These are phyloP conservation scores for Lodderomyces orthopsilosis DNA, from an alignment of 1,139 yeast genomes.

Conservation along the genomic window DNA sequence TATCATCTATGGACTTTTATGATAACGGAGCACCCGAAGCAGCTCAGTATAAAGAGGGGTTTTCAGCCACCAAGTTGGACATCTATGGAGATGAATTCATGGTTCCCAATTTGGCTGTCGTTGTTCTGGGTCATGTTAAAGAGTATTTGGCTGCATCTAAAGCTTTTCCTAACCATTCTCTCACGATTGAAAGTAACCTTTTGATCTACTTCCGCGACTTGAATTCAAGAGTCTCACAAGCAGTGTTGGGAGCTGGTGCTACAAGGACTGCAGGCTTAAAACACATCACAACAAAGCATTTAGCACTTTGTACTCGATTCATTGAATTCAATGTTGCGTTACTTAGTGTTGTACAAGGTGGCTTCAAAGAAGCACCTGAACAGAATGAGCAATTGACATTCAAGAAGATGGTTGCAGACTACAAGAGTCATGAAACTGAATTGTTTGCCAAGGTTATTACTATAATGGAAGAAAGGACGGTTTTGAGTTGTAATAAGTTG, in stretches of 20 bases:
- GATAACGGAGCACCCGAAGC: slow-evolving; percentile 10
- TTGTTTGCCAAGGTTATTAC: slow-evolving; percentile 65
- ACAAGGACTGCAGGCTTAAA: slow-evolving; percentile 71
- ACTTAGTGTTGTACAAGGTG: slow-evolving; percentile 19
- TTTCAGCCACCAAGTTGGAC: slow-evolving; percentile 23
- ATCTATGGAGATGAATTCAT: slow-evolving; percentile 39
- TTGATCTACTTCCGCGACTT: slow-evolving; percentile 51
- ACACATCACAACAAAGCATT: slow-evolving; percentile 69
- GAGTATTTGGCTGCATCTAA: slow-evolving; percentile 50
- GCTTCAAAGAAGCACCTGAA: slow-evolving; percentile 8
- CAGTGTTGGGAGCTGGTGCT: slow-evolving; percentile 76
- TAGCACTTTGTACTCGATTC: slow-evolving; percentile 67
- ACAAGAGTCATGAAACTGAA: slow-evolving; percentile 63
- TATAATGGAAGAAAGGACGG: slow-evolving; percentile 66
- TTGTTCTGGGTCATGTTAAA: slow-evolving; percentile 36
- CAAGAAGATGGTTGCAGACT: slow-evolving; percentile 28
- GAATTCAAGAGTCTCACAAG: slow-evolving; percentile 57
- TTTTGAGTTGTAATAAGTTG: slow-evolving; percentile 46
- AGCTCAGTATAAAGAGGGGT: background rate
- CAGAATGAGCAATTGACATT: slow-evolving; percentile 25
- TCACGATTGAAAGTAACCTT: slow-evolving; percentile 39
- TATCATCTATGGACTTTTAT: slow-evolving; percentile 31
- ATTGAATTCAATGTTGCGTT: slow-evolving; percentile 39
- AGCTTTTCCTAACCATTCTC: slow-evolving; percentile 43
- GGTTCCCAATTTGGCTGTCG: slow-evolving; percentile 41